Evolutionary conservation across 805 yeast species (phyloP), one percentile per base, ranked within the genome.

Genomic region (Crinitomyces ghanaensis): DNA sequence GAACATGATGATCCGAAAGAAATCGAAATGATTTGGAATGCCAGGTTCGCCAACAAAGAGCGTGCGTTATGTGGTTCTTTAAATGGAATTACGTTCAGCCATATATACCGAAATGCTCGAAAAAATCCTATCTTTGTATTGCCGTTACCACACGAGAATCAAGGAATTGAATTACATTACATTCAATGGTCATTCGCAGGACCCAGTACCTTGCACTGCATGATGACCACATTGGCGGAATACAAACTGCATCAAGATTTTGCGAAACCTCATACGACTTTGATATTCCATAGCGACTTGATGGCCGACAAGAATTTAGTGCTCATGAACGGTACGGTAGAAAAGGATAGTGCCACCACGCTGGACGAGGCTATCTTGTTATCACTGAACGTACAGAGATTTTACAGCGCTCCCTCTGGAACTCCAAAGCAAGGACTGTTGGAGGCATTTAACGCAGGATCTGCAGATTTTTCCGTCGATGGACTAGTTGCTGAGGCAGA

Each of bases 151-250:
- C 60, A 62, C 23, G 62, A 60, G 9, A 65, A 59, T 9, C 52
- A 56, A 9, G 68, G 64, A 4, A 45, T 56, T 6, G 98, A 91
- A 58, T 67, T 91, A 59, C 96, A 91, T 51, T 84, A 79, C 53
- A 73, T 86, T 15, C 97, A 91, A 59, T 91, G 98, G 98, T 66
- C 74, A 13, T 82, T 84, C 53, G 86, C 79, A 9, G 94, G 88
- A 1, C 77, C 81, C 11, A 47, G 73, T 26, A 86, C 96, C 2
- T 65, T 82, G 1, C 95, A 91, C 59, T 83, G 93, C 51, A 68
- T 91, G 69, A 65, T 91, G 46, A 91, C 98, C 2, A 75, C 95
- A 0, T 66, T 91, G 42, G 86, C 91, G 2, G 97, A 91, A 57
- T 91, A 74, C 58, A 85, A 88, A 55, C 66, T 85, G 19, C 95